Conservation (phyloP, 805 yeast genomes). For the Candida krabiensis region DNA sequence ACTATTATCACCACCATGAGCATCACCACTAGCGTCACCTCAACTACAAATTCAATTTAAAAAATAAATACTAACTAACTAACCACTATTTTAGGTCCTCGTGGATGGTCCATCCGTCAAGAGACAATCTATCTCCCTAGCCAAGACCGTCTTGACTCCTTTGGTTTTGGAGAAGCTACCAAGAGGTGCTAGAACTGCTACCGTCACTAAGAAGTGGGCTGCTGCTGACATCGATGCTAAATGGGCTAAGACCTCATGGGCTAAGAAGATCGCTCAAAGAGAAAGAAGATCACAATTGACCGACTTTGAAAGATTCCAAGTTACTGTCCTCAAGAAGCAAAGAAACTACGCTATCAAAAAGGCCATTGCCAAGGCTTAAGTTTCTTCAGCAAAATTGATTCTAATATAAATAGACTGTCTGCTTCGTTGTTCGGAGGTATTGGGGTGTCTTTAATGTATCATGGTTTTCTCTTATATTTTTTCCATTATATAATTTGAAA, state of each 20-base stretch:
- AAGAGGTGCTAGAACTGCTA: constrained; percentile 90
- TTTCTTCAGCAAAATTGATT: constrained; percentile 13
- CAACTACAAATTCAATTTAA: too few species aligned
- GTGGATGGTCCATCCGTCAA: constrained; percentile 95
- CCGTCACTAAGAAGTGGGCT: constrained; percentile 90
- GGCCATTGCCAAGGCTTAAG: constrained; percentile 94
- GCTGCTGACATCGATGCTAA: constrained; percentile 84
- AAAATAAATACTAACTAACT: too few species aligned
- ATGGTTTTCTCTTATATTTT: constrained; percentile 12
- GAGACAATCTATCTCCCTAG: constrained; percentile 89
- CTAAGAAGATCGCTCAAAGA: constrained; percentile 96
- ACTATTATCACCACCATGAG: too few species aligned
- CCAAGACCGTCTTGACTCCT: constrained; percentile 90
- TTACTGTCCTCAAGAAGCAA: constrained; percentile 95
- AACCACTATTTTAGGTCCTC: constrained; percentile 56
- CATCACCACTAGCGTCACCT: too few species aligned
- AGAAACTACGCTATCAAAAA: constrained; percentile 92
- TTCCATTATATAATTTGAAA: constrained; percentile 19
- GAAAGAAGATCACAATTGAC: constrained; percentile 89
- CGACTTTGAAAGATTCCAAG: constrained; percentile 99
- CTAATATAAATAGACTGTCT: constrained; percentile 15
- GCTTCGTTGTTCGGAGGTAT: constrained; percentile 7
- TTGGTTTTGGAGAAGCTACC: constrained; percentile 80
- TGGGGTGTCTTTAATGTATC: constrained; percentile 16
- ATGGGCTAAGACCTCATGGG: constrained; percentile 96